Evolutionary conservation across 768 basidiomycete genomes (phyloP).

Genomic region (Leccinum subgranulosum): DNA sequence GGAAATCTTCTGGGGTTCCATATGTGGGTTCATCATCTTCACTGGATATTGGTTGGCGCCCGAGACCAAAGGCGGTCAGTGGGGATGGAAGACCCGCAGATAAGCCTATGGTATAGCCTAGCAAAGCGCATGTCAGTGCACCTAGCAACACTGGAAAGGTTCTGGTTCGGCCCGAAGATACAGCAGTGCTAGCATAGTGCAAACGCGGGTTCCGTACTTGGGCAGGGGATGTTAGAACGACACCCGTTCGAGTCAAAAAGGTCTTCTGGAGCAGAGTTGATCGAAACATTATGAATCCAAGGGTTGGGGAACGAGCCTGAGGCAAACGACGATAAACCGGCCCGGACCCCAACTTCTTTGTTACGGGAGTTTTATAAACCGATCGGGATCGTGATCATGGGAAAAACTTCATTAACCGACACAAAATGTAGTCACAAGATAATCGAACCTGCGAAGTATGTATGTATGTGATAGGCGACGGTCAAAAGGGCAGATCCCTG

Average conservation of each 20-base stretch:
- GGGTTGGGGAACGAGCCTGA: background rate
- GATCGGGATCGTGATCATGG: background rate
- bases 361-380: background rate
- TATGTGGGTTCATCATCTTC: slow-evolving; percentile 33
- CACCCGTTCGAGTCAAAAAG: background rate
- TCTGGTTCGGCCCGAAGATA: background rate
- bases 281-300: slow-evolving; percentile 12
- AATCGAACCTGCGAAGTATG: background rate
- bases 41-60: background rate
- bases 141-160: slow-evolving; percentile 12
- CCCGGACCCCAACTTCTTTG: background rate
- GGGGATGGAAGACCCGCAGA: slow-evolving; percentile 1
- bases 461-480: background rate
- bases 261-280: slow-evolving; percentile 6
- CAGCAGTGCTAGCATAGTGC: slow-evolving; percentile 10
- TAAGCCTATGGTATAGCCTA: slow-evolving; percentile 26
- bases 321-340: background rate
- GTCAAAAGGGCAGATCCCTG: slow-evolving; percentile 24
- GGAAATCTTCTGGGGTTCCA: slow-evolving; percentile 52
- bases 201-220: background rate
- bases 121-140: slow-evolving; percentile 16
- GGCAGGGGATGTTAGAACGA: background rate
- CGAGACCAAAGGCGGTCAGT: background rate
- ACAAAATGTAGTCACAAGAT: background rate
- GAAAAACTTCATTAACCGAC: background rate